These are phyloP conservation scores for Trichopus zeylanicus DNA, from an alignment of 116 monocot genomes.

Conservation along the genomic window DNA sequence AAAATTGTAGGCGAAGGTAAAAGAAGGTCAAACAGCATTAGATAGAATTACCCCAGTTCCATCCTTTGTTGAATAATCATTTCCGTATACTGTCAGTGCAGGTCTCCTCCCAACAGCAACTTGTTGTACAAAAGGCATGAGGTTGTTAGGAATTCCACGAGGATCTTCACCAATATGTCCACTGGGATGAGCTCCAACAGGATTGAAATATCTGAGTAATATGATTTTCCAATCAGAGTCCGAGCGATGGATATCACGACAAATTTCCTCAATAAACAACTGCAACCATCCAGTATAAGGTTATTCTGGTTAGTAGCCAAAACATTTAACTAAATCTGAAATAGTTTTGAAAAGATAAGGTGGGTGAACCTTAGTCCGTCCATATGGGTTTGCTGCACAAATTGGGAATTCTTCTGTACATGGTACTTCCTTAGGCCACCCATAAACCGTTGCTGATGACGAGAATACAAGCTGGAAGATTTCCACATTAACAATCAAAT, in stretches of 20 bases:
- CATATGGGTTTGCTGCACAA: conserved; percentile 81
- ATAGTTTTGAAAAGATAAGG: conserved; percentile 3
- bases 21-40: background rate
- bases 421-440: conserved; percentile 88
- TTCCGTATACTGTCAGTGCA: conserved; percentile 74
- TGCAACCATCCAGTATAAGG: conserved; percentile 29
- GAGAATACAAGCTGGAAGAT: conserved; percentile 82
- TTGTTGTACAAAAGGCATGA: conserved; percentile 96
- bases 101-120: conserved; percentile 88
- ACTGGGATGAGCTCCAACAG: conserved; percentile 93
- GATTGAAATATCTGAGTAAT: conserved; percentile 93
- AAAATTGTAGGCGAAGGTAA: no score
- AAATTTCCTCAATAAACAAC: conserved; percentile 97
- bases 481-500: background rate
- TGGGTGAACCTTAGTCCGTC: conserved; percentile 70
- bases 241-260: conserved; percentile 51
- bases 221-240: conserved; percentile 86
- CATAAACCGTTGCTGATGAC: conserved; percentile 96
- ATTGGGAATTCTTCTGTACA: conserved; percentile 88
- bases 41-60: conserved; percentile 72
- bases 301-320: no score
- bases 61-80: conserved; percentile 83
- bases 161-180: conserved; percentile 95
- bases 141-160: conserved; percentile 86
- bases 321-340: no score